Conservation (phyloP, 805 yeast genomes). For the Monosporozyma siamensis region DNA sequence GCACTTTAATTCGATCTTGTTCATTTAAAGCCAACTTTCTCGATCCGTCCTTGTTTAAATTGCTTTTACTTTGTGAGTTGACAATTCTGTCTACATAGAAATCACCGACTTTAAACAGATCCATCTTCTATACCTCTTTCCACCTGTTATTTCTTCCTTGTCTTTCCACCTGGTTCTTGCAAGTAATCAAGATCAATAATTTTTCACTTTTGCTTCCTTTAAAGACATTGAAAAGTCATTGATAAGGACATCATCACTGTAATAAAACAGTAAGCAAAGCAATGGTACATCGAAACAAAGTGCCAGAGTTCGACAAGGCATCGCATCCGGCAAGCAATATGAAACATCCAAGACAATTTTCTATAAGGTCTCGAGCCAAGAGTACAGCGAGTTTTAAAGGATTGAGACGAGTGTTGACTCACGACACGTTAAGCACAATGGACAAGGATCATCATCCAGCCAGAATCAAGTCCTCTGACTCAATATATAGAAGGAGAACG, state of each 20-base stretch:
- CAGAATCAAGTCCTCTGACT: slow-evolving; percentile 22
- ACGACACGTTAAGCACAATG: slow-evolving; percentile 16
- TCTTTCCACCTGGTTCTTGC: no score
- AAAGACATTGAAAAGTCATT: no score
- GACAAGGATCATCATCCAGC: slow-evolving; percentile 9
- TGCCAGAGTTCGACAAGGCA: neutral
- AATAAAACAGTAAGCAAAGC: no score
- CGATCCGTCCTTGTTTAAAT: neutral
- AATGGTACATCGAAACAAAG: slow-evolving; percentile 17
- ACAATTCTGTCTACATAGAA: slow-evolving; percentile 36
- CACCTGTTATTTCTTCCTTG: no score
- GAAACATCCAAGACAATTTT: slow-evolving; percentile 18
- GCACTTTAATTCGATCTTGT: slow-evolving; percentile 47
- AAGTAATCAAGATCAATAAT: no score
- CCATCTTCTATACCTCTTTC: slow-evolving; percentile 27
- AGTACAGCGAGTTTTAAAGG: slow-evolving; percentile 28
- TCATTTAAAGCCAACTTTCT: neutral
- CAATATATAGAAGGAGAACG: slow-evolving; percentile 21
- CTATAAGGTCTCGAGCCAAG: slow-evolving; percentile 26
- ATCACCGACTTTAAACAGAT: slow-evolving; percentile 39
- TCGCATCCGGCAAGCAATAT: slow-evolving; percentile 10
- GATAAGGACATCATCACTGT: no score
- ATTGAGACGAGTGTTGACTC: slow-evolving; percentile 20
- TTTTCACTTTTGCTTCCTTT: no score
- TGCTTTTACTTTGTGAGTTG: slow-evolving; percentile 17